Conservation (phyloP, 2,329 filamentous ascomycete genomes). For the Ophiostoma australiae region DNA sequence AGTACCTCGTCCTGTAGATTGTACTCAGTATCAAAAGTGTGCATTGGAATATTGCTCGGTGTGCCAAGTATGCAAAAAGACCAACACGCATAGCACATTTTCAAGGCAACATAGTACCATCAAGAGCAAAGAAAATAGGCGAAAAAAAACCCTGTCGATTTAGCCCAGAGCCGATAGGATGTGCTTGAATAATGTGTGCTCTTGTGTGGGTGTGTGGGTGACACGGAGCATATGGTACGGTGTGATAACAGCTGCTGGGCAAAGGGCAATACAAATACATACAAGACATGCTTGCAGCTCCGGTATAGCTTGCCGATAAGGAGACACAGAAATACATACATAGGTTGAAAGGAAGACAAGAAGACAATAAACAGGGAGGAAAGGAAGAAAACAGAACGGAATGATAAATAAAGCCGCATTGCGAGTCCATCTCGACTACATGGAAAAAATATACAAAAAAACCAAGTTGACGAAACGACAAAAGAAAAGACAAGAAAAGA, state of each 20-base stretch:
- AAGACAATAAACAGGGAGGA: not conserved
- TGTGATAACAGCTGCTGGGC: not conserved
- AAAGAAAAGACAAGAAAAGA: not conserved
- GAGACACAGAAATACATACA: not conserved
- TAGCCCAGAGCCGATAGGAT: not conserved
- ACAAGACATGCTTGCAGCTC: not conserved
- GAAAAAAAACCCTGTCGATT: not conserved
- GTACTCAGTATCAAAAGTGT: not conserved
- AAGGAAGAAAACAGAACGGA: not conserved
- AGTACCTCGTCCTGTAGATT: not conserved
- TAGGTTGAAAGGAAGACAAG: no score
- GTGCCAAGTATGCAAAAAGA: not conserved
- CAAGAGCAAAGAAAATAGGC: not conserved
- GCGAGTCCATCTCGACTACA: not conserved
- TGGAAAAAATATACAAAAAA: slow-evolving; percentile 23
- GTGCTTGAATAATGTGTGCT: not conserved
- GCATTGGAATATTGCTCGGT: not conserved
- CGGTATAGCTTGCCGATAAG: slow-evolving; percentile 4
- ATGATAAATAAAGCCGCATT: not conserved
- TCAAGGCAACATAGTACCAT: not conserved
- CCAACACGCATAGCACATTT: not conserved
- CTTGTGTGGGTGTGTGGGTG: not conserved
- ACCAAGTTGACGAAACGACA: slow-evolving; percentile 3
- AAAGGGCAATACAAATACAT: not conserved
- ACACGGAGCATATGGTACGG: not conserved